Conservation (phyloP, 1,284 basidiomycete species). For the Laetiporus sulphureus region DNA sequence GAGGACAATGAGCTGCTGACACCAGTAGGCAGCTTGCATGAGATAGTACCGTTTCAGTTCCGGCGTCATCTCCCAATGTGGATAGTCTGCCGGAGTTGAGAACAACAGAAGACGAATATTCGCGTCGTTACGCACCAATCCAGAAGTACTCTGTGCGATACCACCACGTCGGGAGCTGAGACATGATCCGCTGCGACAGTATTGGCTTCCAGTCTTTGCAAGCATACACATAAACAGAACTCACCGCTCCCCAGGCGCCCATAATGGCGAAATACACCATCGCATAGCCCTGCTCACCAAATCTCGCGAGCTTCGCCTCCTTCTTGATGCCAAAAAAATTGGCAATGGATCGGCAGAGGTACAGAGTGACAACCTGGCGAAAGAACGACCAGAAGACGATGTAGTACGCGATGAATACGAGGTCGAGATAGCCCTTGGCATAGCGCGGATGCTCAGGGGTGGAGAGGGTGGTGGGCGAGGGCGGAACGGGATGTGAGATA, state of each 20-base stretch:
- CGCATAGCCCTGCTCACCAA: conserved; percentile 89
- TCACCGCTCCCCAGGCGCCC: conserved; percentile 72
- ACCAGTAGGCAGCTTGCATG: conserved; percentile 87
- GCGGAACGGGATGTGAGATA: conserved; percentile 61
- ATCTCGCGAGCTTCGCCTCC: conserved; percentile 68
- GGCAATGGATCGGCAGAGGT: conserved; percentile 69
- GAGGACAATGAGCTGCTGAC: conserved; percentile 88
- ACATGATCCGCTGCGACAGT: conserved; percentile 71
- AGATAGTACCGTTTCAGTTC: conserved; percentile 92
- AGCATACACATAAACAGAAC: conserved; percentile 23
- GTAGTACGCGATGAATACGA: conserved; percentile 82
- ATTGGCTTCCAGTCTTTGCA: conserved; percentile 1
- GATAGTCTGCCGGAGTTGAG: too few relatives aligned
- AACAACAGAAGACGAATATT: too few relatives aligned
- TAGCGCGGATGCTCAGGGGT: conserved; percentile 55
- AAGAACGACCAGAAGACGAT: conserved; percentile 91
- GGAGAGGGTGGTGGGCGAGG: conserved; percentile 27
- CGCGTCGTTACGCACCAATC: conserved; percentile 51
- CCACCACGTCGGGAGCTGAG: conserved; percentile 84
- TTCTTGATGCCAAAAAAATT: conserved; percentile 63
- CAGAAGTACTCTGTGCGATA: conserved; percentile 81
- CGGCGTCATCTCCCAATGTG: conserved; percentile 84
- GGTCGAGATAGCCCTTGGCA: conserved; percentile 73
- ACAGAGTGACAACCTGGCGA: conserved; percentile 73
- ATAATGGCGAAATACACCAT: conserved; percentile 73